Base-by-base conservation (phyloP, 371 early-diverging fungal genomes). In the Mortierella sp. region DNA sequence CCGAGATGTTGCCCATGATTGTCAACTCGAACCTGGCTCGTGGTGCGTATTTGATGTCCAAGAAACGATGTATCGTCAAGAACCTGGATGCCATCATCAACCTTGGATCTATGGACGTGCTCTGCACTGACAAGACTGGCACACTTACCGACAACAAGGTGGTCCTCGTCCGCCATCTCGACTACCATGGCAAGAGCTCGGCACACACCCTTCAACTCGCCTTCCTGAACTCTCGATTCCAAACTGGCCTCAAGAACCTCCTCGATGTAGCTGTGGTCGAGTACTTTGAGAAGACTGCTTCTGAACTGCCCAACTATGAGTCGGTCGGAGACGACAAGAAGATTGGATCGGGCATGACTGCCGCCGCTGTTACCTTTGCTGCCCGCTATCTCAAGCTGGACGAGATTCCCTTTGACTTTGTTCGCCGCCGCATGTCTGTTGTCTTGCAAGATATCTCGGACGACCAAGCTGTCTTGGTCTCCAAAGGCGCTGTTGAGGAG, bases 1-100 rank as follows among this genome's bases (percentile, higher is more conserved):
- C 83, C 12, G 83, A 83, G 62, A 81, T 81, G 81, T 68, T 83
- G n/a, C 80, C 81, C 23, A 80, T 80, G 80, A 79, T 83, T 55
- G 68, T 82, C 43, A 82, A 79, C 57, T 80, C 81, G 27, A 81
- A 80, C 52, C 49, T 81, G 30, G 83, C 83, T 12, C 73, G 79
- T 19, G 83, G 80, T n/a, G 81, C 81, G 17, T 59, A 64, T 19
- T 52, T 65, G 34, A 70, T 83, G 69, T 66, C 81, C 24, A 61
- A 70, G 52, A 60, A 75, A 39, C 73, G 76, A 17, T 71, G 70
- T 34, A 83, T 83, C 47, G 81, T 83, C 50, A 82, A 79, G 60
- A 71, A 62, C 47, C 54, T 79, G 28, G 81, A 81, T 53, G 69
- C 83, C 15, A 68, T 83, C 41, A 64, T 78, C 51, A 80, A 73